Percentiles rank a stretch among this genome's conserved stretches.
Evolutionary conservation across 2,329 filamentous ascomycete species (phyloP).

Genomic region (Trichothecium roseum): DNA sequence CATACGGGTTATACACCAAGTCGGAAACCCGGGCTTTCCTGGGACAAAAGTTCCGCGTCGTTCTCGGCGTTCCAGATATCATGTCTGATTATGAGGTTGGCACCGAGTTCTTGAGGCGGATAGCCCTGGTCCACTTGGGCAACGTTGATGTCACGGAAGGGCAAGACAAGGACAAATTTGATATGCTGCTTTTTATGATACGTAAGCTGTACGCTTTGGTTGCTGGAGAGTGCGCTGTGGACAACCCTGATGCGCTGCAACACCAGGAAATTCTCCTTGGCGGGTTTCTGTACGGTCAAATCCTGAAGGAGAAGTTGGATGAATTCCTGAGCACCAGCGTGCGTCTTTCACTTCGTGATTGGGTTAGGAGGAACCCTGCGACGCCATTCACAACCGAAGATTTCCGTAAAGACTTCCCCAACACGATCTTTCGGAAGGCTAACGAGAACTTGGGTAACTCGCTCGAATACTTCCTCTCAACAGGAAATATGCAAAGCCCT

Average conservation of each 20-base stretch:
- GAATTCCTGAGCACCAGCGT: constrained; percentile 62
- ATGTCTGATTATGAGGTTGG: constrained; percentile 84
- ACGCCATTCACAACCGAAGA: constrained; percentile 66
- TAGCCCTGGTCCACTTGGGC: constrained; percentile 86
- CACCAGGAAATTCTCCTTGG: constrained; percentile 93
- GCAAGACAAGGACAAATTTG: constrained; percentile 87
- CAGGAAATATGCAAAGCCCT: constrained; percentile 83
- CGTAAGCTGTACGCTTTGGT: constrained; percentile 90
- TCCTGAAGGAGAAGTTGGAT: constrained; percentile 88
- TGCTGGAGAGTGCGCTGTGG: constrained; percentile 81
- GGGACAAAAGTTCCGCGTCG: constrained; percentile 82
- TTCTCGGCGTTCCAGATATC: constrained; percentile 73
- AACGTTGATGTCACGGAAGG: constrained; percentile 73
- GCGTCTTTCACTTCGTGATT: constrained; percentile 44
- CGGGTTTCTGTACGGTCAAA: constrained; percentile 88
- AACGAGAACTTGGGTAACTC: constrained; percentile 83
- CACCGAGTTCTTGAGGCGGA: constrained; percentile 78
- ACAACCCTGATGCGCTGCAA: constrained; percentile 94
- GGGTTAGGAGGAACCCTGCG: constrained; percentile 43
- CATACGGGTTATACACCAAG: constrained; percentile 74
- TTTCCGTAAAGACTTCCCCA: constrained; percentile 71
- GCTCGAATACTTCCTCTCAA: constrained; percentile 92
- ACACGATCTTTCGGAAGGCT: constrained; percentile 66
- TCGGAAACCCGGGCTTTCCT: constrained; percentile 76
- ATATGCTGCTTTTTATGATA: constrained; percentile 89